Base-by-base conservation (phyloP, 768 basidiomycete species). In the Tremella fuciformis region DNA sequence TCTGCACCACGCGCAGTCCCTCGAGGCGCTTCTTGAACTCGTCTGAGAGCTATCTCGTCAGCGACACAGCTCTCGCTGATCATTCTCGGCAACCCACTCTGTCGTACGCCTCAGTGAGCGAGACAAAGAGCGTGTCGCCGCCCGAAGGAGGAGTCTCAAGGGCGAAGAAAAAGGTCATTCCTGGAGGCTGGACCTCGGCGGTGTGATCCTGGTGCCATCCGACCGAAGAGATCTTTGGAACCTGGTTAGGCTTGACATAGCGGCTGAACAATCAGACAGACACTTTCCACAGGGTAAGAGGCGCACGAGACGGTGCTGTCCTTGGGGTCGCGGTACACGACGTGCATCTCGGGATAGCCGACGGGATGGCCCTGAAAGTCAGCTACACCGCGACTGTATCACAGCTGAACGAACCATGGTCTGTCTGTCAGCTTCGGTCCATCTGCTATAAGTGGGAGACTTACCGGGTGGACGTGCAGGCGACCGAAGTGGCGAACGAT, bases 41-140 rank as follows among this genome's bases (percentile, higher is more conserved):
- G 18, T 80, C 80, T 1, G 83, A 84, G 62, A 85, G 82, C 25
- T 82, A 80, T 0, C 7, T 38, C n/a, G 26, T 15, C 16, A 19
- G 29, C 22, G n/a, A n/a, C n/a, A 29, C 8, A 40, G 18, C 13
- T 25, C 15, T 24, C 11, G 8, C 15, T 8, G 16, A 21, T n/a
- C 6, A 41, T 22, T 7, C 18, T 8, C 13, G 16, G 7, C 18
- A 42, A 63, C 53, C 41, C 25, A 63, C 61, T 15, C 34, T 25
- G 25, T 82, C 82, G 76, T 84, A 85, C 0, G 84, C 84, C 63
- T 84, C 84, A 29, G 81, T 83, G 60, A 83, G 82, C 7, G 83
- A 84, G 0, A 80, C 69, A 76, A 84, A 84, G 61, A 83, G 79
- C 1, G 83, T 84, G 73, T 84, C 83, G 13, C 84, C 83, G 6